phyloP scores from a whole-genome alignment of 2,329 filamentous ascomycete genomes.

The Oidium heveae region DNA sequence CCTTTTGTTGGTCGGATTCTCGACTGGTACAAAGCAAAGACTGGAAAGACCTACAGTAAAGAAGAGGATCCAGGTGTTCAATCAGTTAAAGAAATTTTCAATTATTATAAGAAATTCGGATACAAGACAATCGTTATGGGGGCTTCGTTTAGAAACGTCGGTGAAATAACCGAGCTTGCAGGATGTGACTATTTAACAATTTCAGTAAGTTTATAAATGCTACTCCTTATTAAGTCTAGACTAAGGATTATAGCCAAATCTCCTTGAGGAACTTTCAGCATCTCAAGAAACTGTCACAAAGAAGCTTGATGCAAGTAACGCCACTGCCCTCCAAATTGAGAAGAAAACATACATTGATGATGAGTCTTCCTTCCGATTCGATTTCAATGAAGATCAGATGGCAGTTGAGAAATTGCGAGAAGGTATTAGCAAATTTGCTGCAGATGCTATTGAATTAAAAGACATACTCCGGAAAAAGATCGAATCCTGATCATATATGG shows the following conservation, averaged over 20 bases:
- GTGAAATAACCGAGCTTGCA: slow-evolving; percentile 94
- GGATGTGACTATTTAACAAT: slow-evolving; percentile 99
- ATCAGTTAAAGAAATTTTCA: slow-evolving; percentile 83
- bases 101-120: slow-evolving; percentile 99
- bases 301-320: slow-evolving; percentile 60
- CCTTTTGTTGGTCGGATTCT: slow-evolving; percentile 98
- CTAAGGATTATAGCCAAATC: slow-evolving; percentile 30
- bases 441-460: slow-evolving; percentile 87
- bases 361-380: slow-evolving; percentile 84
- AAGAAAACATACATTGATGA: slow-evolving; percentile 81
- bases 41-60: slow-evolving; percentile 79
- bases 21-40: slow-evolving; percentile 95
- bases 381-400: slow-evolving; percentile 99
- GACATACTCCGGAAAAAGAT: slow-evolving; percentile 76
- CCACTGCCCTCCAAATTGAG: slow-evolving; percentile 45
- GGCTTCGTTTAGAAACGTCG: slow-evolving; percentile 85
- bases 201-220: slow-evolving; percentile 27
- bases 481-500: not conserved
- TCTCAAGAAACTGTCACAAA: slow-evolving; percentile 58
- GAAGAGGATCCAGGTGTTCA: slow-evolving; percentile 89
- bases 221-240: not conserved
- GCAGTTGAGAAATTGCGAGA: slow-evolving; percentile 97
- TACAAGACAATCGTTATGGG: slow-evolving; percentile 99
- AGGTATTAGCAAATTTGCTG: slow-evolving; percentile 98
- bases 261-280: slow-evolving; percentile 85